Evolutionary conservation across 75 land plant species (phyloP).

Genomic region (Azolla pinnata): DNA sequence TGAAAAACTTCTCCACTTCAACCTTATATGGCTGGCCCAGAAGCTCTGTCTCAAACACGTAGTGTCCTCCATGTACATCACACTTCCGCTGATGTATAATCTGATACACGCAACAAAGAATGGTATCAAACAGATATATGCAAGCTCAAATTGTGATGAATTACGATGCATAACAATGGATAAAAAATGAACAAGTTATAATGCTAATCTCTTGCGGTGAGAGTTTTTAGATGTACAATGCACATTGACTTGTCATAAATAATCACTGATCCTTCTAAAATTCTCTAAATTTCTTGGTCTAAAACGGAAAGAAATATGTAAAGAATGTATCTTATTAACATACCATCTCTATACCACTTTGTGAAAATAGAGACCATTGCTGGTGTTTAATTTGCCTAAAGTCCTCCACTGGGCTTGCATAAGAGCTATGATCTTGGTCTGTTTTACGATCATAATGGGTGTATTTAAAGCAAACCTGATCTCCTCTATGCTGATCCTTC

Average conservation of each 20-base stretch:
- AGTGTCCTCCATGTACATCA: neutral
- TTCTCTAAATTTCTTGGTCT: neutral
- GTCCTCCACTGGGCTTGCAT: constrained; percentile 1
- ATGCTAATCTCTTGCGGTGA: too few relatives aligned
- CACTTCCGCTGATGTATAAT: constrained; percentile 8
- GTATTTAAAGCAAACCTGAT: neutral
- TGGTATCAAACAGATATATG: neutral
- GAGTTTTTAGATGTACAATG: neutral
- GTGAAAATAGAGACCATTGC: constrained; percentile 5
- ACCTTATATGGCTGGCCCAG: constrained; percentile 1
- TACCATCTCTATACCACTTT: constrained; percentile 3
- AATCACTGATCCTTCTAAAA: neutral
- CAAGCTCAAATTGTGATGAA: neutral
- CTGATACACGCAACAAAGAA: constrained; percentile 1
- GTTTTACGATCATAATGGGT: neutral
- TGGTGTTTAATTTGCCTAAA: neutral
- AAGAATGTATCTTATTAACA: neutral
- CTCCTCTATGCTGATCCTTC: neutral
- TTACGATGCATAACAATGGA: too few relatives aligned
- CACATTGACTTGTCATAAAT: neutral
- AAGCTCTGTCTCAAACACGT: constrained; percentile 23
- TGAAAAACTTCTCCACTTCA: constrained; percentile 20
- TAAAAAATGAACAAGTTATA: too few relatives aligned
- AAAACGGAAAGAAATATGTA: neutral
- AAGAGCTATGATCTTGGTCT: constrained; percentile 4